phyloP scores from a whole-genome alignment of 371 early-diverging fungal species.

The Mortierella sp. region DNA sequence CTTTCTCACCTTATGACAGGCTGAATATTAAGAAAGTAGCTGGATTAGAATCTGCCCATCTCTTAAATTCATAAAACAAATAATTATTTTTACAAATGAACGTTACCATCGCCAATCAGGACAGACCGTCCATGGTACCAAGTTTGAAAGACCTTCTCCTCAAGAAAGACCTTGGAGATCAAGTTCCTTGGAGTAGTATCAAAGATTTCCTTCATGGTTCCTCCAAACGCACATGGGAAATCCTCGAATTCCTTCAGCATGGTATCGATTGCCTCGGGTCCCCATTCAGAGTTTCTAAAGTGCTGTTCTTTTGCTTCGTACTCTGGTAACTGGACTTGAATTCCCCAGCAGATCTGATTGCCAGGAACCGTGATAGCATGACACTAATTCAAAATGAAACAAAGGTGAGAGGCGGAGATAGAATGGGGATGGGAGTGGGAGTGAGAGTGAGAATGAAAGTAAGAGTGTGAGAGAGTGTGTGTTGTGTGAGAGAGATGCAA shows the following conservation, averaged over 20 bases:
- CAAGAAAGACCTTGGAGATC: background rate
- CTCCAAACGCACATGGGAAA: constrained; percentile 10
- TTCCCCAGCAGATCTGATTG: constrained; percentile 28
- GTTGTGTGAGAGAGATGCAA: no score
- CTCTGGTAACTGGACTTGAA: constrained; percentile 9
- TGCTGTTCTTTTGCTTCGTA: constrained; percentile 6
- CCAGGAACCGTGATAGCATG: constrained; percentile 18
- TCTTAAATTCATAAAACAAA: no score
- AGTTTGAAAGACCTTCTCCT: background rate
- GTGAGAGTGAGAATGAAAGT: no score
- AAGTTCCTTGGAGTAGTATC: background rate
- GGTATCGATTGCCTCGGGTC: constrained; percentile 25
- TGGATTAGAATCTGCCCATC: no score
- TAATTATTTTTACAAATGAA: background rate
- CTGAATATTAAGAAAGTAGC: no score
- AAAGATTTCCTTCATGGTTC: background rate
- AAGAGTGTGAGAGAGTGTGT: no score
- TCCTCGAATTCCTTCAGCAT: constrained; percentile 20
- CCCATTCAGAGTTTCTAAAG: constrained; percentile 38
- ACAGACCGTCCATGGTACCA: constrained; percentile 4
- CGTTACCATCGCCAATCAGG: background rate
- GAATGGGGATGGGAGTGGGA: no score
- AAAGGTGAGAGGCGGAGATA: background rate
- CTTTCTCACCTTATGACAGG: no score
- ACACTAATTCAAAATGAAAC: background rate